Percentiles rank a stretch among this genome's conserved stretches.
Evolutionary conservation across 2,329 filamentous ascomycete species (phyloP).

Genomic region (Neobulgaria alba): DNA sequence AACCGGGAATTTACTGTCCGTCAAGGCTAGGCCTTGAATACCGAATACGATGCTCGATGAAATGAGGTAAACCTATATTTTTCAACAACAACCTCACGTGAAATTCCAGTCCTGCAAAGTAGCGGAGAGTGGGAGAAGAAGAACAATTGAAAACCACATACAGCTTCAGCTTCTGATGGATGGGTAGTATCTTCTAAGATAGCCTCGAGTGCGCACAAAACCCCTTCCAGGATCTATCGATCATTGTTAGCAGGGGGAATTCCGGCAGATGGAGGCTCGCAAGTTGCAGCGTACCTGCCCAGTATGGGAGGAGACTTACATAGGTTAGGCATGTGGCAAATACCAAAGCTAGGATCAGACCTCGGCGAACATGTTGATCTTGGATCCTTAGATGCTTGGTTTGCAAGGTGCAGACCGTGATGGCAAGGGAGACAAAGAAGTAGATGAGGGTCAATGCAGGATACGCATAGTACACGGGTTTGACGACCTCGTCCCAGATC

Average conservation of each 20-base stretch:
- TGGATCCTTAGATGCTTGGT: conserved; percentile 32
- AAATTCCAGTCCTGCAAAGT: no score
- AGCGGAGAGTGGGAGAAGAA: no score
- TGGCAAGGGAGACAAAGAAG: conserved; percentile 42
- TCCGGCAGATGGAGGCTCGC: no score
- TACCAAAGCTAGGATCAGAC: conserved; percentile 35
- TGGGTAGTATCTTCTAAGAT: no score
- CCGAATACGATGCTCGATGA: conserved; percentile 57
- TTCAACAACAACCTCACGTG: conserved; percentile 10
- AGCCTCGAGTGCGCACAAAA: no score
- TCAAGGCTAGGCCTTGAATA: conserved; percentile 47
- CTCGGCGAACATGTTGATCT: conserved; percentile 34
- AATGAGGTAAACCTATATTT: conserved; percentile 42
- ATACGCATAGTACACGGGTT: conserved; percentile 46
- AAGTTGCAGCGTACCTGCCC: no score
- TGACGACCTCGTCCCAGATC: conserved; percentile 17
- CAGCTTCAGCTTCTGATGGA: no score
- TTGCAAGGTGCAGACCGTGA: conserved; percentile 46
- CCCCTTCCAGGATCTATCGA: conserved; percentile 28
- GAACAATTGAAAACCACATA: no score
- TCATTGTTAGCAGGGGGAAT: conserved; percentile 7
- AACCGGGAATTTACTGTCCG: conserved; percentile 40
- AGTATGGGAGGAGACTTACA: conserved; percentile 29
- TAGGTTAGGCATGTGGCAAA: conserved; percentile 31
- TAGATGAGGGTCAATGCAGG: conserved; percentile 48